Conservation (phyloP, 2,329 filamentous ascomycete genomes). For the Ophiostoma himal-ulmi region DNA sequence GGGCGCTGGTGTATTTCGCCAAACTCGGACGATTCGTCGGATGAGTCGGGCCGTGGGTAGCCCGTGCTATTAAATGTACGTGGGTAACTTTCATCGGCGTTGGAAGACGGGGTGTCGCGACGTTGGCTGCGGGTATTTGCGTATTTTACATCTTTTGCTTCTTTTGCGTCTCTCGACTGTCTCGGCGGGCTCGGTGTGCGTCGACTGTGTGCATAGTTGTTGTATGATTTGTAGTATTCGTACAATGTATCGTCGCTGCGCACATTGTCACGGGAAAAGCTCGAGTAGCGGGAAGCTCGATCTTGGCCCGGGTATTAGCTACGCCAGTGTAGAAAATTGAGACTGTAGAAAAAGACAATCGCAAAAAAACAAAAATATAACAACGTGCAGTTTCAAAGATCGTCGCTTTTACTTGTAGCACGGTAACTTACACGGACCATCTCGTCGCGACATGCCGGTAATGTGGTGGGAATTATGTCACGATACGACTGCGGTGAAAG, state of each 20-base stretch:
- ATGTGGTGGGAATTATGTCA: neutral
- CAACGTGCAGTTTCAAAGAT: neutral
- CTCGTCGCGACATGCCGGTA: slow-evolving; percentile 8
- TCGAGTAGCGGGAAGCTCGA: neutral
- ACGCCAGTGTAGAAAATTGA: neutral
- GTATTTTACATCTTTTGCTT: neutral
- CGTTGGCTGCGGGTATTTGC: neutral
- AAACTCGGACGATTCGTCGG: neutral
- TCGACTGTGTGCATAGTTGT: neutral
- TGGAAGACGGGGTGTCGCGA: neutral
- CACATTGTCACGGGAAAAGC: neutral
- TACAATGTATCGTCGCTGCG: neutral
- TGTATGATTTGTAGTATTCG: neutral
- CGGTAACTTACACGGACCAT: neutral
- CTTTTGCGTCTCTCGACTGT: neutral
- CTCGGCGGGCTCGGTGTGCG: neutral
- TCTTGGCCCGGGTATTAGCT: neutral
- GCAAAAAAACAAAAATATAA: neutral
- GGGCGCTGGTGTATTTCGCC: neutral
- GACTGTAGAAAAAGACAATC: no score
- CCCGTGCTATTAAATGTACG: neutral
- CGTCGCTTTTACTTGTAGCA: neutral
- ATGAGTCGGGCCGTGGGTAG: neutral
- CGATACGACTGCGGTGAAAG: neutral
- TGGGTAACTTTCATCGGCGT: neutral